phyloP scores from a whole-genome alignment of 2,329 filamentous ascomycete species.

The Leptographium procerum region DNA sequence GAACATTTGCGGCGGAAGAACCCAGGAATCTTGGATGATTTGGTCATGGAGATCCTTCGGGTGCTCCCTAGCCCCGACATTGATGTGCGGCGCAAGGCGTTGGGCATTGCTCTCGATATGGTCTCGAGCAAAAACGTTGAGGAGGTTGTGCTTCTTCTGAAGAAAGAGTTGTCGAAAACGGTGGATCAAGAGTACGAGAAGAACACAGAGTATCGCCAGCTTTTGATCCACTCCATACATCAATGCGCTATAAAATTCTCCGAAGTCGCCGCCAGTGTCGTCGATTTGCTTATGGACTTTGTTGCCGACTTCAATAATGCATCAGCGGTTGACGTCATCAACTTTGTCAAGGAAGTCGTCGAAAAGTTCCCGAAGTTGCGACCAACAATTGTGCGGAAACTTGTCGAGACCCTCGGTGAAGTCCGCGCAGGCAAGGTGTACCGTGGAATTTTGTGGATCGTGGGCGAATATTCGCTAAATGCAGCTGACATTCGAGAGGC shows the following conservation, averaged over 20 bases:
- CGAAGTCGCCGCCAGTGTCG: slow-evolving; percentile 91
- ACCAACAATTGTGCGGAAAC: slow-evolving; percentile 72
- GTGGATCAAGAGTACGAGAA: slow-evolving; percentile 99
- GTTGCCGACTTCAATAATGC: slow-evolving; percentile 97
- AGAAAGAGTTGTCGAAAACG: slow-evolving; percentile 96
- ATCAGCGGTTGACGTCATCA: slow-evolving; percentile 93
- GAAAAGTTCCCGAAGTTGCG: slow-evolving; percentile 93
- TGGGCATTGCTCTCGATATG: slow-evolving; percentile 89
- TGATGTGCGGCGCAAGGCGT: slow-evolving; percentile 85
- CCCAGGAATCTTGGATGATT: slow-evolving; percentile 75
- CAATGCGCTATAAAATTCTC: slow-evolving; percentile 99
- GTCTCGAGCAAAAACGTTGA: slow-evolving; percentile 98
- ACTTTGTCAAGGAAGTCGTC: slow-evolving; percentile 97
- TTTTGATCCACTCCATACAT: slow-evolving; percentile 94
- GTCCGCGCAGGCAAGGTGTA: slow-evolving; percentile 97
- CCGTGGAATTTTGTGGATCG: slow-evolving; percentile 90
- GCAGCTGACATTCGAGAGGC: slow-evolving; percentile 90
- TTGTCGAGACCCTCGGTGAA: slow-evolving; percentile 84
- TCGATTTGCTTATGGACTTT: slow-evolving; percentile 96
- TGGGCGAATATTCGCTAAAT: slow-evolving; percentile 92
- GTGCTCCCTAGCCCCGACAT: slow-evolving; percentile 93
- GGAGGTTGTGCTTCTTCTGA: slow-evolving; percentile 87
- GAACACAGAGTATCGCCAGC: slow-evolving; percentile 86
- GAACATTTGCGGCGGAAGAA: slow-evolving; percentile 61
- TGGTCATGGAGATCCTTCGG: slow-evolving; percentile 93